phyloP scores from a whole-genome alignment of 1,284 basidiomycete genomes.

The Irpex sp. region DNA sequence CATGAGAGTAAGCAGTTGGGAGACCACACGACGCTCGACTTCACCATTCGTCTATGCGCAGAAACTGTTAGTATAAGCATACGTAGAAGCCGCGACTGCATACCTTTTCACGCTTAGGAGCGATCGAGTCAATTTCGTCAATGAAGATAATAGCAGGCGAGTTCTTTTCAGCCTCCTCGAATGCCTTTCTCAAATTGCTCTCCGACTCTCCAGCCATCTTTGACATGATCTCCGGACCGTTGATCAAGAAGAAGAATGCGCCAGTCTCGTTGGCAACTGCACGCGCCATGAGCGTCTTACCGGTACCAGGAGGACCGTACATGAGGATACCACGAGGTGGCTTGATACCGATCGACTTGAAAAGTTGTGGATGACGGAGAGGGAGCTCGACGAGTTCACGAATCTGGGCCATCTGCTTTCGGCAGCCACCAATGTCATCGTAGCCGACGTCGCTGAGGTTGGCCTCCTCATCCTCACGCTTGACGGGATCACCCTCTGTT shows the following conservation, averaged over 20 bases:
- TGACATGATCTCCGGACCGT: slow-evolving; percentile 99
- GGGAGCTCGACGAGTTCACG: slow-evolving; percentile 98
- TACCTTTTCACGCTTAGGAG: slow-evolving; percentile 98
- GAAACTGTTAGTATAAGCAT: slow-evolving; percentile 16
- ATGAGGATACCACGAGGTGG: slow-evolving; percentile 97
- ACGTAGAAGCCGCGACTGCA: slow-evolving; percentile 11
- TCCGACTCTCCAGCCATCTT: slow-evolving; percentile 99
- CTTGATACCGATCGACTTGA: slow-evolving; percentile 99
- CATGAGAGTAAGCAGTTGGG: slow-evolving; percentile 97
- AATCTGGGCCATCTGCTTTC: slow-evolving; percentile 99
- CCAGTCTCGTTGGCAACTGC: slow-evolving; percentile 99
- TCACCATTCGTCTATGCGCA: slow-evolving; percentile 87
- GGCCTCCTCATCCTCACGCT: slow-evolving; percentile 98
- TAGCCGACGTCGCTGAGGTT: slow-evolving; percentile 98
- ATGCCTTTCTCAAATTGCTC: slow-evolving; percentile 95
- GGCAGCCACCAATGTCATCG: slow-evolving; percentile 98
- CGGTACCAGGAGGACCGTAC: slow-evolving; percentile 95
- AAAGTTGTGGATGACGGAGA: slow-evolving; percentile 96
- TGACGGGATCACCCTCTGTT: slow-evolving; percentile 94
- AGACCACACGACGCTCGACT: slow-evolving; percentile 98
- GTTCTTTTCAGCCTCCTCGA: slow-evolving; percentile 99
- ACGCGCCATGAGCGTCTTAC: slow-evolving; percentile 98
- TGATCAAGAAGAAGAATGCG: slow-evolving; percentile 99
- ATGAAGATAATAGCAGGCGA: slow-evolving; percentile 99
- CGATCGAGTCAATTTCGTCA: slow-evolving; percentile 99